Evolutionary conservation across 352 stramenopile species (phyloP).

Genomic region (Phytophthora ramorum): DNA sequence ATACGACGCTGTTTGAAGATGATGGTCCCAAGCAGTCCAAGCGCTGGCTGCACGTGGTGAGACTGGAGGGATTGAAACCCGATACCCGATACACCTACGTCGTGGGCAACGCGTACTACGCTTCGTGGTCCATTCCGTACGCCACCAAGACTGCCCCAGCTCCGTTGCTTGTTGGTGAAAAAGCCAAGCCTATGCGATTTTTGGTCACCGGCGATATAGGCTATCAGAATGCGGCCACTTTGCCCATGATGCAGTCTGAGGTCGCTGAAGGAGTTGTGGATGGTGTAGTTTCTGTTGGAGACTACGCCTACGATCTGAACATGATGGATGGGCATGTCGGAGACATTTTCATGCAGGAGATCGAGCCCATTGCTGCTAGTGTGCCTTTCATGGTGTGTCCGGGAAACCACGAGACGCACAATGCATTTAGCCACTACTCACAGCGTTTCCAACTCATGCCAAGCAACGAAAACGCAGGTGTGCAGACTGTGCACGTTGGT

Average conservation of each 20-base stretch:
- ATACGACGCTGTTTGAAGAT: constrained; percentile 75
- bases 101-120: constrained; percentile 76
- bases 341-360: constrained; percentile 92
- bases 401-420: constrained; percentile 92
- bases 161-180: constrained; percentile 21
- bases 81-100: constrained; percentile 84
- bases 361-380: constrained; percentile 81
- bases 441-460: constrained; percentile 89
- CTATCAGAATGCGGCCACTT: constrained; percentile 89
- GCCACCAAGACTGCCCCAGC: constrained; percentile 75
- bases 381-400: constrained; percentile 92
- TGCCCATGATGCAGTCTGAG: constrained; percentile 90
- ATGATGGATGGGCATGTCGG: constrained; percentile 79
- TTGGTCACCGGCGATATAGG: constrained; percentile 89
- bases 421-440: constrained; percentile 87
- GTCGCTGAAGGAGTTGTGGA: constrained; percentile 80
- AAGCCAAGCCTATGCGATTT: constrained; percentile 62
- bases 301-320: constrained; percentile 92
- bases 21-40: constrained; percentile 59
- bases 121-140: constrained; percentile 81
- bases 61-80: constrained; percentile 65
- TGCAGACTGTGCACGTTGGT: constrained; percentile 52
- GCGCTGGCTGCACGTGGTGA: constrained; percentile 75
- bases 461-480: constrained; percentile 73
- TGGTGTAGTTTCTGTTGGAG: constrained; percentile 85